Base-by-base conservation (phyloP, 148 eudicot genomes). In the Rhododendron kiyosumense region DNA sequence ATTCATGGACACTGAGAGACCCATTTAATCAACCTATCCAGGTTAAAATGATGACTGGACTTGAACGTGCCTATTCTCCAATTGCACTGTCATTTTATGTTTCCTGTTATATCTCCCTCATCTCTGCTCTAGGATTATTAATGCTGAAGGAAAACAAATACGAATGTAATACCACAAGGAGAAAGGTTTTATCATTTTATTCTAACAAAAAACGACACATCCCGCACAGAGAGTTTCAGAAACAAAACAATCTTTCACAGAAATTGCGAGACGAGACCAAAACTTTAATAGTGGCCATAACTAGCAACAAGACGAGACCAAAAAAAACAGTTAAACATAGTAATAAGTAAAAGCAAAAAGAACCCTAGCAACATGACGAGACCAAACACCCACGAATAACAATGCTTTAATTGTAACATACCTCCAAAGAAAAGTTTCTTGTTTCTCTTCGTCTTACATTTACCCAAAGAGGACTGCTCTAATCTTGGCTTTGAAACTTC, bases 371-470 rank as follows among this genome's bases (percentile, higher is more conserved):
- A 52, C 45, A 87, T 49, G 20, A 52, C n/a, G 3, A 82, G 69
- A 78, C 30, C 79, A 46, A 43, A 67, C 32, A 7, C 51, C 65
- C 61, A 54, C 18, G 15, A 51, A 81, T 9, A 30, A 32, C 54
- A 30, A 20, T 38, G 38, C 36, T 17, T 57, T 43, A 74, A 14
- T 46, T 45, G 7, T 54, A 24, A 80, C 30, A 59, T 89, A 95
- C 98, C 98, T 93, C 87, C 89, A 82, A 90, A 88, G 76, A 93
- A 93, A 48, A 93, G 91, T 90, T 92, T 94, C 87, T 92, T 96
- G 88, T 91, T 93, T 91, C 91, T 93, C 91, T 90, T 96, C 85
- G 92, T 93, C 65, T 91, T 85, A 26, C 0, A 3, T 26, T 67
- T 26, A 54, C 87, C 85, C 86, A 89, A 91, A 85, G 92, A 87